Evolutionary conservation across 2,329 filamentous ascomycete species (phyloP).

Genomic region (Ophiostoma sp.): DNA sequence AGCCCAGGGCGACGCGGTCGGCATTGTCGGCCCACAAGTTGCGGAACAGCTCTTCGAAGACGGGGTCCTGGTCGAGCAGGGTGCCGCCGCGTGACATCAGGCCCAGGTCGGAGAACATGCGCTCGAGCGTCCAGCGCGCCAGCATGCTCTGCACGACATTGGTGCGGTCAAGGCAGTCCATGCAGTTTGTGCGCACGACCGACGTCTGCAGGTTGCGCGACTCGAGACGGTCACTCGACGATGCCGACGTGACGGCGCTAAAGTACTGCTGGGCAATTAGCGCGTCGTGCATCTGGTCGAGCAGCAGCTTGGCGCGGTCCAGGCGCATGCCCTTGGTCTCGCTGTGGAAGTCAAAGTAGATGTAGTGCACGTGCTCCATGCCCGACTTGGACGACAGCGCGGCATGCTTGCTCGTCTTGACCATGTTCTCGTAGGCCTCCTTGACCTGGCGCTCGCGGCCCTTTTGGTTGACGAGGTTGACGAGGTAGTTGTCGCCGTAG

Average conservation of each 20-base stretch:
- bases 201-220: constrained; percentile 76
- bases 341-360: constrained; percentile 98
- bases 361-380: constrained; percentile 83
- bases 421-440: constrained; percentile 87
- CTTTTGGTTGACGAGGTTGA: constrained; percentile 95
- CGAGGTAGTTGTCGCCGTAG: constrained; percentile 94
- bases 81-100: constrained; percentile 69
- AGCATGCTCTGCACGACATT: constrained; percentile 98
- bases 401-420: constrained; percentile 68
- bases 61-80: constrained; percentile 68
- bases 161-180: constrained; percentile 97
- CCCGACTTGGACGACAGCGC: constrained; percentile 57
- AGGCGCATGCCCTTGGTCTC: constrained; percentile 94
- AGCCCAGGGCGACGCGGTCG: constrained; percentile 85
- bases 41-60: constrained; percentile 87
- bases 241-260: constrained; percentile 85
- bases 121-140: constrained; percentile 79
- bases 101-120: constrained; percentile 80
- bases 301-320: constrained; percentile 81
- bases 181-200: constrained; percentile 95
- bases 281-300: constrained; percentile 74
- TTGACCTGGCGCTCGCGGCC: constrained; percentile 87
- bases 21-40: constrained; percentile 99
- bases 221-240: constrained; percentile 72
- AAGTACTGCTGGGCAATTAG: constrained; percentile 83